A percentile compares a stretch with the other conserved stretches of the same genome.
Conservation (phyloP, 2,329 filamentous ascomycete species). For the Xylaria sp. region DNA sequence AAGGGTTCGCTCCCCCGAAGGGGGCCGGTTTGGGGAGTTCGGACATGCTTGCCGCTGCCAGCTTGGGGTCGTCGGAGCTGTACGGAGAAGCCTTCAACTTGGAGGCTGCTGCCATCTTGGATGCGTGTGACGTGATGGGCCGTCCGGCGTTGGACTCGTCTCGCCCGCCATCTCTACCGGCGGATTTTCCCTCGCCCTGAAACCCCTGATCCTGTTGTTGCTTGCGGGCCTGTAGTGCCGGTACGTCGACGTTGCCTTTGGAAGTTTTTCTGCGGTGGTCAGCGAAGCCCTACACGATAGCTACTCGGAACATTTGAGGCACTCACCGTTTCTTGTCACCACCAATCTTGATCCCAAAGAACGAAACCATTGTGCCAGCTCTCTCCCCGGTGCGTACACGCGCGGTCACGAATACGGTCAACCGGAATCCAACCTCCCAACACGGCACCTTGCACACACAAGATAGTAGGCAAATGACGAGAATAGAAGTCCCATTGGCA, state of each 20-base stretch:
- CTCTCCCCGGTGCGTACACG: neutral
- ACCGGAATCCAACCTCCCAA: neutral
- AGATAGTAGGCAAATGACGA: neutral
- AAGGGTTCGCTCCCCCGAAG: constrained; percentile 21
- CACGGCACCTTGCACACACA: neutral
- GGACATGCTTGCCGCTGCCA: constrained; percentile 49
- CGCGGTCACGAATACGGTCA: neutral
- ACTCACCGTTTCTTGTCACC: constrained; percentile 61
- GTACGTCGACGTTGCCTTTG: constrained; percentile 36
- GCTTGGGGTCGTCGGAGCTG: constrained; percentile 41
- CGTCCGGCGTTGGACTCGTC: constrained; percentile 28
- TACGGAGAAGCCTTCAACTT: constrained; percentile 29
- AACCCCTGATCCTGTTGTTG: constrained; percentile 14
- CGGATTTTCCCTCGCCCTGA: constrained; percentile 11
- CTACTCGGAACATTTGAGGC: constrained; percentile 13
- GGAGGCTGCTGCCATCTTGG: constrained; percentile 29
- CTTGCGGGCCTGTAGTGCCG: constrained; percentile 27
- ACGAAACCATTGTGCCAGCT: constrained; percentile 54
- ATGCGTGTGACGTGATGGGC: constrained; percentile 46
- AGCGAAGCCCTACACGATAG: constrained; percentile 12
- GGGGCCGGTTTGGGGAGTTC: constrained; percentile 41
- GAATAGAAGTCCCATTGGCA: neutral
- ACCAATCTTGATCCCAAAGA: constrained; percentile 60
- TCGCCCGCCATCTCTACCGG: constrained; percentile 16
- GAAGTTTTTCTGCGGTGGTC: constrained; percentile 38